Conservation (phyloP, 2,329 filamentous ascomycete species). For the Paracamarosporium sp. region DNA sequence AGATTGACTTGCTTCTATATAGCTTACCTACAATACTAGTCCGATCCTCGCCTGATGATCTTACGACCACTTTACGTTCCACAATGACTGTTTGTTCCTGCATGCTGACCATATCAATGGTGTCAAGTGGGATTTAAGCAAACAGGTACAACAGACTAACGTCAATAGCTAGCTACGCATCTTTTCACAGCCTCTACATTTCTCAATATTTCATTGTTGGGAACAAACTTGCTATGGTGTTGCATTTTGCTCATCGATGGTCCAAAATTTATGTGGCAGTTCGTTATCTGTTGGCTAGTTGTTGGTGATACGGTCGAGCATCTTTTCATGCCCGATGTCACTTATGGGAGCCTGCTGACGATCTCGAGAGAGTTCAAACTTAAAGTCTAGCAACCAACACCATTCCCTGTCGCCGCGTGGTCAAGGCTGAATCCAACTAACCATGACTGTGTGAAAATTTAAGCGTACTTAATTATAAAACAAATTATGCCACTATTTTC, state of each 20-base stretch:
- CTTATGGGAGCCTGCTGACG: background rate
- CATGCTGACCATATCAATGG: background rate
- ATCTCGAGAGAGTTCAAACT: background rate
- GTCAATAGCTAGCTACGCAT: background rate
- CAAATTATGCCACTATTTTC: no score
- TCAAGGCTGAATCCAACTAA: background rate
- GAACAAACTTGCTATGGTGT: background rate
- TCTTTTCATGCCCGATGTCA: background rate
- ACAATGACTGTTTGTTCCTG: constrained; percentile 1
- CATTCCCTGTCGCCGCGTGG: constrained; percentile 9
- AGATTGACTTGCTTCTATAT: background rate
- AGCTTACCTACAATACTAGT: background rate
- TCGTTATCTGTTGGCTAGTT: background rate
- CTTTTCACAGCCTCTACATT: background rate
- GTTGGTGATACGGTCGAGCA: background rate
- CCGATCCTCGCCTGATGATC: constrained; percentile 8
- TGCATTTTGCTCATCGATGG: background rate
- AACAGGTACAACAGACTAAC: background rate
- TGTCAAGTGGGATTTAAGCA: background rate
- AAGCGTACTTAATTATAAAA: no score
- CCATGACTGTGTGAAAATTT: no score
- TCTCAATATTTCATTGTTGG: background rate
- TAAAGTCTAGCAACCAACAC: background rate
- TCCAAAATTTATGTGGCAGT: background rate
- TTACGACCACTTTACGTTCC: background rate